Evolutionary conservation across 352 stramenopile genomes (phyloP).

Genomic region (Phytophthora kernoviae): DNA sequence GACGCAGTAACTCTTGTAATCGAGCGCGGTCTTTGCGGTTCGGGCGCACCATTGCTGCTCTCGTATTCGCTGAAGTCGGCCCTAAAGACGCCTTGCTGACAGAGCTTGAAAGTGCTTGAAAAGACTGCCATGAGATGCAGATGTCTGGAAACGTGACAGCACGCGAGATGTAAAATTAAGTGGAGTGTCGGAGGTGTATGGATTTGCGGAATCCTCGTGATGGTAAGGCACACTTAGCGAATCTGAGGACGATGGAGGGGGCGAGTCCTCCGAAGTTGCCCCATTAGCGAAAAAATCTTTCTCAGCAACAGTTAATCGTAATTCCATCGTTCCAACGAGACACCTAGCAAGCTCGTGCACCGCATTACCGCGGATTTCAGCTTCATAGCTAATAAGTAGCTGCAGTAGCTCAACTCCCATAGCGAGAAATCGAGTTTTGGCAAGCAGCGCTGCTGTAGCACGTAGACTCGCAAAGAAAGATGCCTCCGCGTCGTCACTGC

Average conservation of each 20-base stretch:
- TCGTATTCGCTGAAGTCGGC: slow-evolving; percentile 5
- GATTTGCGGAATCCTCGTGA: slow-evolving; percentile 11
- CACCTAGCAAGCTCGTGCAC: slow-evolving; percentile 69
- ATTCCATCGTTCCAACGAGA: slow-evolving; percentile 56
- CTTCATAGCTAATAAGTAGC: slow-evolving; percentile 68
- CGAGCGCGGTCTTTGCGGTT: slow-evolving; percentile 34
- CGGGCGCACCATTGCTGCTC: slow-evolving; percentile 15
- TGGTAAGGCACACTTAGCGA: slow-evolving; percentile 31
- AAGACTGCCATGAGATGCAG: slow-evolving; percentile 52
- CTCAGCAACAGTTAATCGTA: slow-evolving; percentile 58
- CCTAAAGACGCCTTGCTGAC: slow-evolving; percentile 26
- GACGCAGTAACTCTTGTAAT: slow-evolving; percentile 46
- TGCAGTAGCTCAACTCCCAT: slow-evolving; percentile 78
- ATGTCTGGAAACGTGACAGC: slow-evolving; percentile 71
- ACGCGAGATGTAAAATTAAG: slow-evolving; percentile 75
- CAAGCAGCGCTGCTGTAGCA: slow-evolving; percentile 44
- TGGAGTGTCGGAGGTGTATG: slow-evolving; percentile 22
- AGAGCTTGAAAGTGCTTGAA: slow-evolving; percentile 62
- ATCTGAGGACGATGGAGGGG: slow-evolving; percentile 27
- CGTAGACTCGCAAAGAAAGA: slow-evolving; percentile 31
- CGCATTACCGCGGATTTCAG: slow-evolving; percentile 42
- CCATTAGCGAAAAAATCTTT: slow-evolving; percentile 47
- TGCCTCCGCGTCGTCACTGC: slow-evolving; percentile 8
- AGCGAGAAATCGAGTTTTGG: slow-evolving; percentile 71
- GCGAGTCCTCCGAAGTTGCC: slow-evolving; percentile 23